phyloP scores from a whole-genome alignment of 305 asterid genomes.

The Fraxinus floribunda region DNA sequence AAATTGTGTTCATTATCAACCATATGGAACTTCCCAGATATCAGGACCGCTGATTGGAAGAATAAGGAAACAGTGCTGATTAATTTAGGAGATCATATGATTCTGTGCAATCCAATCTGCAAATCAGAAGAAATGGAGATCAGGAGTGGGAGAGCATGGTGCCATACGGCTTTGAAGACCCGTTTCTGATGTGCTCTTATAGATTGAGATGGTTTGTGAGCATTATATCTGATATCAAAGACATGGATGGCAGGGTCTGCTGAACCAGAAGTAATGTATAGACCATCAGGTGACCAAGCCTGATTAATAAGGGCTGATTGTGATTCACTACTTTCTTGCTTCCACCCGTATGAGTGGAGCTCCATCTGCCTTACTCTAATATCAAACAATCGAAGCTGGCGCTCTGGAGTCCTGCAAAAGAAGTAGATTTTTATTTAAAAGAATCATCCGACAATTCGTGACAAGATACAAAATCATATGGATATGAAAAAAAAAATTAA shows the following conservation, averaged over 20 bases:
- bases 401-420: slow-evolving; percentile 66
- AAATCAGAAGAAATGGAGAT: slow-evolving; percentile 90
- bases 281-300: slow-evolving; percentile 96
- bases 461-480: background rate
- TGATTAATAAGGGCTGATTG: slow-evolving; percentile 90
- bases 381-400: slow-evolving; percentile 78
- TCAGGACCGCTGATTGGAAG: background rate
- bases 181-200: slow-evolving; percentile 80
- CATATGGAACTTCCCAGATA: background rate
- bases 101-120: slow-evolving; percentile 74
- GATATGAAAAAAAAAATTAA: too few relatives aligned
- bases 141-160: slow-evolving; percentile 68
- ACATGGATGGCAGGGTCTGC: slow-evolving; percentile 82
- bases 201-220: slow-evolving; percentile 69
- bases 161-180: slow-evolving; percentile 95
- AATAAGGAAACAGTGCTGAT: background rate
- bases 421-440: background rate
- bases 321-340: slow-evolving; percentile 83
- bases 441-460: background rate
- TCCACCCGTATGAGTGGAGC: slow-evolving; percentile 76
- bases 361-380: slow-evolving; percentile 61
- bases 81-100: slow-evolving; percentile 18
- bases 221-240: slow-evolving; percentile 74
- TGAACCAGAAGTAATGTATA: slow-evolving; percentile 79
- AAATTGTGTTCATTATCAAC: background rate